phyloP scores from a whole-genome alignment of 140 eudicot genomes.

The Ambrosia hybrid region DNA sequence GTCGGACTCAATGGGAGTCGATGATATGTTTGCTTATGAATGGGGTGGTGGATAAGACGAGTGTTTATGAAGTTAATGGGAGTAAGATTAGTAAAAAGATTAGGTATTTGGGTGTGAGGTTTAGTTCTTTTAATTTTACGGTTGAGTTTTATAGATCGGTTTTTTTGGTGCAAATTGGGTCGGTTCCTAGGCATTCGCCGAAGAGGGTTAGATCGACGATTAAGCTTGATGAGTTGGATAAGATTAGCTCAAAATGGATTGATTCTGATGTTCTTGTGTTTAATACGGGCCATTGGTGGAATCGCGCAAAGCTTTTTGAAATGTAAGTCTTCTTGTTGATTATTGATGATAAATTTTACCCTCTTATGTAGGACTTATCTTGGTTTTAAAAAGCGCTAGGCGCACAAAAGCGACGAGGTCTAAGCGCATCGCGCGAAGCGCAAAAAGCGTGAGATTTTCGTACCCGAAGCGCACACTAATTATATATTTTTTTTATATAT shows the following conservation, averaged over 20 bases:
- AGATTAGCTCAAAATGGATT: conserved; percentile 58
- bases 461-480: too few relatives aligned
- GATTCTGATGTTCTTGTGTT: conserved; percentile 79
- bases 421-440: too few relatives aligned
- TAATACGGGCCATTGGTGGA: conserved; percentile 99
- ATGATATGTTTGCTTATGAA: conserved; percentile 87
- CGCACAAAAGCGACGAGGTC: too few relatives aligned
- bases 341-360: conserved; percentile 3
- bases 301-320: conserved; percentile 76
- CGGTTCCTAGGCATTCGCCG: conserved; percentile 65
- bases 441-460: too few relatives aligned
- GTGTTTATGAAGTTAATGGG: conserved; percentile 81
- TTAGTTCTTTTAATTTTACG: conserved; percentile 59
- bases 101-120: conserved; percentile 74
- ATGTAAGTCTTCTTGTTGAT: conserved; percentile 54
- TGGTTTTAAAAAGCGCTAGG: too few relatives aligned
- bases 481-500: too few relatives aligned
- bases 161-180: conserved; percentile 60
- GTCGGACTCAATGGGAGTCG: conserved; percentile 97
- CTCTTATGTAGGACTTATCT: too few relatives aligned
- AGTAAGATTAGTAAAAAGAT: conserved; percentile 68
- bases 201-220: conserved; percentile 72
- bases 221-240: conserved; percentile 75
- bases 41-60: conserved; percentile 76
- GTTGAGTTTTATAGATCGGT: conserved; percentile 87